phyloP scores from a whole-genome alignment of 768 basidiomycete species.

The Tephrocybe sp. region DNA sequence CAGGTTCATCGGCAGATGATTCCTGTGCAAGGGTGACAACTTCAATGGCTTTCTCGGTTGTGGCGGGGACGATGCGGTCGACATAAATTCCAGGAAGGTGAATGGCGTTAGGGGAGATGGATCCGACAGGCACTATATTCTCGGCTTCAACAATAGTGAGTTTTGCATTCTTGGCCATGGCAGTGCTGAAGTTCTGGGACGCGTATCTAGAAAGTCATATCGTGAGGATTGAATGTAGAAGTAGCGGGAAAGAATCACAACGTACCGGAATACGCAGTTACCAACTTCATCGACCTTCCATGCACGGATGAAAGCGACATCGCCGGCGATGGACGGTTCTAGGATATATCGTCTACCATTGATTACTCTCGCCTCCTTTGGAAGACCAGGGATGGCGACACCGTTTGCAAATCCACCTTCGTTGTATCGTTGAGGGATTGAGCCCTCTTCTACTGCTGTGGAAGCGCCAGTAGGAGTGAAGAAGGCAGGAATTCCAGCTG shows the following conservation, averaged over 20 bases:
- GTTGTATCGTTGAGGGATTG: slow-evolving; percentile 77
- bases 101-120: slow-evolving; percentile 76
- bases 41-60: slow-evolving; percentile 76
- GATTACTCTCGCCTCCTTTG: slow-evolving; percentile 75
- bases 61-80: slow-evolving; percentile 82
- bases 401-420: slow-evolving; percentile 70
- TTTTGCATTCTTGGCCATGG: slow-evolving; percentile 88
- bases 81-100: slow-evolving; percentile 87
- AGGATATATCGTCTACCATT: slow-evolving; percentile 78
- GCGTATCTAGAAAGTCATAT: too few relatives aligned
- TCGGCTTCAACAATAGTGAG: slow-evolving; percentile 94
- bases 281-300: slow-evolving; percentile 94
- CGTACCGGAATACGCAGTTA: slow-evolving; percentile 86
- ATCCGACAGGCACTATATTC: slow-evolving; percentile 81
- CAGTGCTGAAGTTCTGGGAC: slow-evolving; percentile 82
- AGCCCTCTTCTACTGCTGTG: slow-evolving; percentile 78
- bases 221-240: too few relatives aligned
- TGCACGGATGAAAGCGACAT: slow-evolving; percentile 82
- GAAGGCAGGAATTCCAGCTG: slow-evolving; percentile 92
- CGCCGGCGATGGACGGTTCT: slow-evolving; percentile 76
- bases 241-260: not conserved
- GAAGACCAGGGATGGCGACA: slow-evolving; percentile 67
- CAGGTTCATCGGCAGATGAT: slow-evolving; percentile 24
- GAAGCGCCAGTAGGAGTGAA: slow-evolving; percentile 88
- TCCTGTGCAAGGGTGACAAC: slow-evolving; percentile 63